Conservation (phyloP, 2,329 filamentous ascomycete species). For the Penicillium psychrosexuale region DNA sequence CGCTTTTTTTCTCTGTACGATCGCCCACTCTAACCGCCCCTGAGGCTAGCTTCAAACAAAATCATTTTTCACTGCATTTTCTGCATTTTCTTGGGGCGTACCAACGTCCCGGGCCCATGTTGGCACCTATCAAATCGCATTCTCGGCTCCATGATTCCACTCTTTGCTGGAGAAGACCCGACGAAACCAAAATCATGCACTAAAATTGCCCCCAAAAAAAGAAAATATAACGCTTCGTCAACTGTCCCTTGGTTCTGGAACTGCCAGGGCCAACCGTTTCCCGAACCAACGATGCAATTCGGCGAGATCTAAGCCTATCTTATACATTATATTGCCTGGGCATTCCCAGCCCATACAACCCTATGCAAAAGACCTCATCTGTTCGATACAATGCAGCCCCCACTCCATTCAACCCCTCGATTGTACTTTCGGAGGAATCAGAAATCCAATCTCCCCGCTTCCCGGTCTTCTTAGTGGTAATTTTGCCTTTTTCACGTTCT, state of each 20-base stretch:
- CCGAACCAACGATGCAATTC: slow-evolving; percentile 1
- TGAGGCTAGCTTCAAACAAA: slow-evolving; percentile 25
- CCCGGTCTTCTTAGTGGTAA: slow-evolving; percentile 14
- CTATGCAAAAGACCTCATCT: neutral
- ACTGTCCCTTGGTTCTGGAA: slow-evolving; percentile 24
- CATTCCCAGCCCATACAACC: neutral
- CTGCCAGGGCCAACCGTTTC: slow-evolving; percentile 23
- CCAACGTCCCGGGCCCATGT: slow-evolving; percentile 12
- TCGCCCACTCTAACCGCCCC: slow-evolving; percentile 11
- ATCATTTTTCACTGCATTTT: slow-evolving; percentile 6
- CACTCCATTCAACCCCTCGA: slow-evolving; percentile 11
- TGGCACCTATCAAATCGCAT: slow-evolving; percentile 5
- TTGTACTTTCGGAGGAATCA: slow-evolving; percentile 11
- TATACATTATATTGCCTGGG: neutral
- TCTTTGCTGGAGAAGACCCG: slow-evolving; percentile 4
- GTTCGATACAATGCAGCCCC: slow-evolving; percentile 4
- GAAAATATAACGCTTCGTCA: slow-evolving; percentile 14
- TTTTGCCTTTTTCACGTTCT: slow-evolving; percentile 13
- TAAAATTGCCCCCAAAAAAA: slow-evolving; percentile 1
- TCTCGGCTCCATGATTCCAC: neutral
- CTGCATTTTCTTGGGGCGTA: neutral
- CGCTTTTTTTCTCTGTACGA: slow-evolving; percentile 7
- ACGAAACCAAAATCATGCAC: slow-evolving; percentile 6
- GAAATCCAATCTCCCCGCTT: slow-evolving; percentile 12
- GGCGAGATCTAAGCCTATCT: slow-evolving; percentile 7